phyloP scores from a whole-genome alignment of 768 basidiomycete species.

The Auriscalpium microsporum region DNA sequence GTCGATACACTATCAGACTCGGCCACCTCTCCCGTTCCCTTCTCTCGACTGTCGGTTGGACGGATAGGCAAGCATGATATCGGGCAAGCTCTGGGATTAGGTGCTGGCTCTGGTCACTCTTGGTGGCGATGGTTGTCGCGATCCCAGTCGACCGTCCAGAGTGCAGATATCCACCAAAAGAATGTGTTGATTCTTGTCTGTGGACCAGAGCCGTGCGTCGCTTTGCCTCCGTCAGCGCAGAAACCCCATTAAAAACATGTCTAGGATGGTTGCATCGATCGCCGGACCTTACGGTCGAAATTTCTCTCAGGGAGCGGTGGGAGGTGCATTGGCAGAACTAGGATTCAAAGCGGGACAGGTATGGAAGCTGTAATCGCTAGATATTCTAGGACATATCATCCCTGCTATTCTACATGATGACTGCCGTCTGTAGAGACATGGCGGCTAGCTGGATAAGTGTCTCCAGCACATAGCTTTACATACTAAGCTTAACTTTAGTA shows the following conservation, averaged over 20 bases:
- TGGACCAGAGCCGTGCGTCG: slow-evolving; percentile 72
- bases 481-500: no score
- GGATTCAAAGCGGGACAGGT: slow-evolving; percentile 58
- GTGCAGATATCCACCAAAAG: slow-evolving; percentile 4
- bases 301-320: slow-evolving; percentile 64
- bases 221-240: neutral
- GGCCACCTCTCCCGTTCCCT: slow-evolving; percentile 9
- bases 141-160: neutral
- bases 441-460: no score
- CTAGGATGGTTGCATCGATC: slow-evolving; percentile 67
- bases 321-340: slow-evolving; percentile 56
- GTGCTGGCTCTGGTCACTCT: slow-evolving; percentile 9
- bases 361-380: slow-evolving; percentile 45
- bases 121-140: slow-evolving; percentile 26
- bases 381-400: neutral
- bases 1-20: slow-evolving; percentile 36
- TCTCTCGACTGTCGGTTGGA: slow-evolving; percentile 33
- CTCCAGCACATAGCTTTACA: no score
- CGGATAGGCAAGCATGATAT: slow-evolving; percentile 48
- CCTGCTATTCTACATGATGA: slow-evolving; percentile 2
- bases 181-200: slow-evolving; percentile 65
- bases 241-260: slow-evolving; percentile 1
- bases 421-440: no score
- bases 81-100: slow-evolving; percentile 30
- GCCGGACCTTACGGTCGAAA: slow-evolving; percentile 73